Evolutionary conservation across 2,329 filamentous ascomycete genomes (phyloP).

Genomic region (Byssothecium circinans): DNA sequence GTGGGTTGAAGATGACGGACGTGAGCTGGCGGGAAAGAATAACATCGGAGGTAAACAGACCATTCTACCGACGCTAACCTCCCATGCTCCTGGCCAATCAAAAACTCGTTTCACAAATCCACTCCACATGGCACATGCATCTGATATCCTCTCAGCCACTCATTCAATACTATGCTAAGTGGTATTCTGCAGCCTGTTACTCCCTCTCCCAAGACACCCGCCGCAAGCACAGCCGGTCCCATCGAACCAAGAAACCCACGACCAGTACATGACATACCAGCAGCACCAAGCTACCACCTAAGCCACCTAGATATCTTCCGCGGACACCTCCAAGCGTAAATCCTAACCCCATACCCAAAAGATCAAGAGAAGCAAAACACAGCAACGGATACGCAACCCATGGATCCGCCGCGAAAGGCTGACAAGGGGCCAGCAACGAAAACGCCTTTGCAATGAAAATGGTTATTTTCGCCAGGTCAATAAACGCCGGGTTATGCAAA

Average conservation of each 20-base stretch:
- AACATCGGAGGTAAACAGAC: conserved; percentile 25
- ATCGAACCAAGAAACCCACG: conserved; percentile 42
- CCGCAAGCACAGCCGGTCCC: conserved; percentile 35
- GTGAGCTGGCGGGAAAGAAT: conserved; percentile 16
- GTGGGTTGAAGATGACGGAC: conserved; percentile 25
- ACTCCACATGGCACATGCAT: no score
- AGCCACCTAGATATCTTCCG: conserved; percentile 26
- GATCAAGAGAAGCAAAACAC: conserved; percentile 67
- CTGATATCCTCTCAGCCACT: no score
- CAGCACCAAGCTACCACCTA: conserved; percentile 47
- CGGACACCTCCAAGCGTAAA: conserved; percentile 7
- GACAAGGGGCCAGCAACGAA: conserved; percentile 68
- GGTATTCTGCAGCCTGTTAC: background rate
- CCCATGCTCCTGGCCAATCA: background rate
- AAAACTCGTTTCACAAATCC: no score
- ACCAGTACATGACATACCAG: conserved; percentile 52
- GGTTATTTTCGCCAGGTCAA: conserved; percentile 53
- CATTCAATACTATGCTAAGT: no score
- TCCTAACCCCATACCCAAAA: conserved; percentile 38
- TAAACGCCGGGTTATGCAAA: conserved; percentile 34
- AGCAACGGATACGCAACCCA: conserved; percentile 69
- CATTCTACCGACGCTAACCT: conserved; percentile 18
- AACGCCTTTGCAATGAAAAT: conserved; percentile 71
- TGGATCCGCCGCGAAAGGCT: conserved; percentile 68
- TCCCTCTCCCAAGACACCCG: conserved; percentile 19